Evolutionary conservation across 1,284 basidiomycete species (phyloP).

Genomic region (Tilletia indica): DNA sequence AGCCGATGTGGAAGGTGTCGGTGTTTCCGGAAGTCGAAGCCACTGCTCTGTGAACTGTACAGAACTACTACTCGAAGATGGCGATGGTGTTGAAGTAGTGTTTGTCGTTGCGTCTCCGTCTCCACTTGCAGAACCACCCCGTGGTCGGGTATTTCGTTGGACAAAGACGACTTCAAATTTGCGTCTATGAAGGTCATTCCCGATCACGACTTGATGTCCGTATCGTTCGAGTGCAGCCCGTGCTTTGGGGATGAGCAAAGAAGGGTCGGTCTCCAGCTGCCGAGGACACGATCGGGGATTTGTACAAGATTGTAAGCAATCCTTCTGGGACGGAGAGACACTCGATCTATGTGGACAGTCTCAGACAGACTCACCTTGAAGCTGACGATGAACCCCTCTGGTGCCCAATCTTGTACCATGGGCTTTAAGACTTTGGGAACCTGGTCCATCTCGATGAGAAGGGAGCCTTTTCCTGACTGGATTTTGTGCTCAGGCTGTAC

Average conservation of each 20-base stretch:
- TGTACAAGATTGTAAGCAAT: no score
- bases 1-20: conserved; percentile 26
- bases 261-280: conserved; percentile 86
- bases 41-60: conserved; percentile 67
- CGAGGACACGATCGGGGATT: neutral
- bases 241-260: conserved; percentile 85
- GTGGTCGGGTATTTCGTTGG: conserved; percentile 40
- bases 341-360: no score
- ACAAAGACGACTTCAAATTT: conserved; percentile 93
- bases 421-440: conserved; percentile 93
- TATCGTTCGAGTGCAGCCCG: conserved; percentile 82
- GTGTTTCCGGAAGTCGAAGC: conserved; percentile 64
- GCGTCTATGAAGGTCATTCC: conserved; percentile 82
- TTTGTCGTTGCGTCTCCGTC: neutral
- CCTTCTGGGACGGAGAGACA: neutral
- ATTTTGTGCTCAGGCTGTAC: conserved; percentile 92
- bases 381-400: conserved; percentile 85
- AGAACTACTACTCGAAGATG: neutral
- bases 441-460: conserved; percentile 96
- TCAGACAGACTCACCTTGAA: conserved; percentile 72
- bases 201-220: conserved; percentile 95
- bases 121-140: conserved; percentile 23
- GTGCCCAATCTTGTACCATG: conserved; percentile 89
- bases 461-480: conserved; percentile 80
- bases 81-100: conserved; percentile 10